These are phyloP conservation scores for Pseudogymnoascus sp. DNA, from an alignment of 2,329 filamentous ascomycete species.

Conservation along the genomic window DNA sequence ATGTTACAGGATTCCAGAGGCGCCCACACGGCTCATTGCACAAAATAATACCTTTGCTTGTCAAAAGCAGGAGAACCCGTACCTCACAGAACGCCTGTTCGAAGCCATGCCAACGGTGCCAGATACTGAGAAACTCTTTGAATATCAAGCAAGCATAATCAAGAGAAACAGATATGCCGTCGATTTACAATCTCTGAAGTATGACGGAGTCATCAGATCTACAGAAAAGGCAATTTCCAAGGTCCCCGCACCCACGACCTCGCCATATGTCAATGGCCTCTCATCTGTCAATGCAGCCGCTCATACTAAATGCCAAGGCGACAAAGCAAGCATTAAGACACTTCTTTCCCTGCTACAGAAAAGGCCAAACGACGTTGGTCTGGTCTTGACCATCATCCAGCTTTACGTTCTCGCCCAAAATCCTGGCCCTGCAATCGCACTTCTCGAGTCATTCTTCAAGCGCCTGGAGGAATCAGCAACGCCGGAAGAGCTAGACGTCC, in stretches of 20 bases:
- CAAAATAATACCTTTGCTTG: slow-evolving; percentile 54
- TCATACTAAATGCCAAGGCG: slow-evolving; percentile 54
- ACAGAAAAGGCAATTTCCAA: slow-evolving; percentile 39
- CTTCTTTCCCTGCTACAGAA: slow-evolving; percentile 64
- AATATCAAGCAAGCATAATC: slow-evolving; percentile 59
- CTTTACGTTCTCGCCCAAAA: slow-evolving; percentile 69
- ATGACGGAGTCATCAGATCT: slow-evolving; percentile 48
- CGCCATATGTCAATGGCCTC: slow-evolving; percentile 45
- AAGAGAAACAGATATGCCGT: slow-evolving; percentile 57
- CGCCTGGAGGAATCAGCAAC: slow-evolving; percentile 57
- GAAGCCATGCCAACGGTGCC: slow-evolving; percentile 46
- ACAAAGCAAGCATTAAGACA: slow-evolving; percentile 61
- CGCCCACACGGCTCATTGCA: slow-evolving; percentile 58
- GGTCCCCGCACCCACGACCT: slow-evolving; percentile 41
- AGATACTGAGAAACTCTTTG: slow-evolving; percentile 59
- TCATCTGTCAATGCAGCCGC: slow-evolving; percentile 69
- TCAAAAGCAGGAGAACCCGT: slow-evolving; percentile 53
- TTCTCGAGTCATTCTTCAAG: slow-evolving; percentile 69
- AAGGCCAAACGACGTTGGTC: slow-evolving; percentile 70
- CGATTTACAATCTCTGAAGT: slow-evolving; percentile 61
- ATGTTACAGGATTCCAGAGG: slow-evolving; percentile 53
- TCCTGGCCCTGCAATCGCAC: slow-evolving; percentile 62
- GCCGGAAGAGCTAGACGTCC: slow-evolving; percentile 56
- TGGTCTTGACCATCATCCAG: slow-evolving; percentile 73
- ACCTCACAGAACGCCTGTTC: slow-evolving; percentile 55